Evolutionary conservation across 345 rosid species (phyloP), one percentile per base, ranked within the genome.

Genomic region (Eucalyptus pumila): DNA sequence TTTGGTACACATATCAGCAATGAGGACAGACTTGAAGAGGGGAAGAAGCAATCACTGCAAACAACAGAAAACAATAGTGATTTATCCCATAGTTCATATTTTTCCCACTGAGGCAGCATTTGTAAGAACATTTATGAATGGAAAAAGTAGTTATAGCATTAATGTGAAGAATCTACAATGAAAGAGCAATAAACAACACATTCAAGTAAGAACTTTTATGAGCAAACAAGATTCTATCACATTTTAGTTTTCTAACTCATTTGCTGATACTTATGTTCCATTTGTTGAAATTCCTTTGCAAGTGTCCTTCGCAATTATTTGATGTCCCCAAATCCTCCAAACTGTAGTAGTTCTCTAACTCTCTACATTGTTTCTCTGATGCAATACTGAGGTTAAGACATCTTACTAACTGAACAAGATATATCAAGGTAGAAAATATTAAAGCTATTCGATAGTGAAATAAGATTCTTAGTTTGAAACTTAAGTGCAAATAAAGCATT

Each of bases 21-120:
- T 58, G 65, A 58, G 14, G n/a, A 58, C n/a, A 58, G 14, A 58
- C 65, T 58, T 58, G n/a, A 24, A 24, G 13, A 30, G 11, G n/a
- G 65, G n/a, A 2, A 10, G 6, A 26, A 58, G 65, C 65, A 58
- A 8, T 26, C 13, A 58, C 14, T 24, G 2, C 65, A 58, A 58
- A 58, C 65, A 58, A 58, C 13, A 58, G 0, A 58, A 1, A 2
- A 0, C 7, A 24, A 0, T 5, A 24, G 1, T 58, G 65, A 58
- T 58, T 58, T 58, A 58, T 58, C 14, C 30, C n/a, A 11, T 58
- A 58, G 65, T 58, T 26, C n/a, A 58, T 58, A 58, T 24, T 58
- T 58, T 58, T 58, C 30, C 65, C n/a, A 58, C 14, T 26, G 3
- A 26, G 65, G 62, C 2, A 4, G n/a, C 65, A 58, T 58, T 5